phyloP scores from a whole-genome alignment of 331 rosid genomes.

The Arachis monticola region DNA sequence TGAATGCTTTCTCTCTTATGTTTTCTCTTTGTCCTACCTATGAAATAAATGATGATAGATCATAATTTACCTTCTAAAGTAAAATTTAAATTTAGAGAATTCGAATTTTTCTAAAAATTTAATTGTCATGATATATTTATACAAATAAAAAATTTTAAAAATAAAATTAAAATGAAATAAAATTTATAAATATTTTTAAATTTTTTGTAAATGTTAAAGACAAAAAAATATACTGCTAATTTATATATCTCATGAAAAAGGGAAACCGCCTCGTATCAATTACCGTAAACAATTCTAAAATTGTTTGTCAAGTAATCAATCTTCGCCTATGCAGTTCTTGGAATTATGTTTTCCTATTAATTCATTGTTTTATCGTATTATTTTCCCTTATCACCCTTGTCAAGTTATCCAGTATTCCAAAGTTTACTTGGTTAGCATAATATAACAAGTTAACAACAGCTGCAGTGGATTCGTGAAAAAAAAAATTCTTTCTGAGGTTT shows the following conservation, averaged over 20 bases:
- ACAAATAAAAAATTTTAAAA: too few species aligned
- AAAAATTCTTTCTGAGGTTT: slow-evolving; percentile 3
- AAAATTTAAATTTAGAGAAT: too few species aligned
- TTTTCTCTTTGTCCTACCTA: too few species aligned
- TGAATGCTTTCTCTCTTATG: too few species aligned
- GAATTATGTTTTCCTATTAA: not conserved
- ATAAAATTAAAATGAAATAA: too few species aligned
- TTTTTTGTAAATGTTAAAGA: too few species aligned
- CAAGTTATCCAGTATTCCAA: slow-evolving; percentile 53
- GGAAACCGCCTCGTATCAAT: not conserved
- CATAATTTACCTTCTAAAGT: too few species aligned
- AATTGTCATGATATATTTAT: too few species aligned
- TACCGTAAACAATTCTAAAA: slow-evolving; percentile 42
- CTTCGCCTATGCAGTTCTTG: slow-evolving; percentile 17
- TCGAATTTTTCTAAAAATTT: too few species aligned
- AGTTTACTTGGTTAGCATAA: slow-evolving; percentile 1
- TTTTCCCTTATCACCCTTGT: slow-evolving; percentile 37
- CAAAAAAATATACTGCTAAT: too few species aligned
- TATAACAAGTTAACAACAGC: not conserved
- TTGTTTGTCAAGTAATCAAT: slow-evolving; percentile 40
- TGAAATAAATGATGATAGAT: too few species aligned
- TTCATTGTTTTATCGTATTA: not conserved
- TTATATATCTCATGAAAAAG: not conserved
- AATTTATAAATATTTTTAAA: too few species aligned
- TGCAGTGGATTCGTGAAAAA: slow-evolving; percentile 12